A percentile compares a stretch with the other conserved stretches of the same genome.
Evolutionary conservation across 1,284 basidiomycete species (phyloP).

Genomic region (Schizophyllum amplum): DNA sequence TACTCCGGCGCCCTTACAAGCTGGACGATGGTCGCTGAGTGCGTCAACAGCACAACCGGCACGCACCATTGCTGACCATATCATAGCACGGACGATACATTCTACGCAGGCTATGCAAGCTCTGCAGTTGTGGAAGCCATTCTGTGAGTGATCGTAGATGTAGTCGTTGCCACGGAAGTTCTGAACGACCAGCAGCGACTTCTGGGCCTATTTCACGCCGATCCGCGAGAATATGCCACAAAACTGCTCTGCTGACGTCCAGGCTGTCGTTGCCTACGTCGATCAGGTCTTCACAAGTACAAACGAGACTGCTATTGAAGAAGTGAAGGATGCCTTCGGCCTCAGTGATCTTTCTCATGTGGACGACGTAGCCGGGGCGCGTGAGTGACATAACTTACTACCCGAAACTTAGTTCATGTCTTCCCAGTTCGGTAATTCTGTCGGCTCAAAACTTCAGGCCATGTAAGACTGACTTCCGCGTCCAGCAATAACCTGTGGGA

Average conservation of each 20-base stretch:
- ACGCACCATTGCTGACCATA: slow-evolving; percentile 1
- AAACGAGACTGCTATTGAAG: slow-evolving; percentile 36
- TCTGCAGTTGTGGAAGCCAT: slow-evolving; percentile 68
- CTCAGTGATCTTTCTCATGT: slow-evolving; percentile 47
- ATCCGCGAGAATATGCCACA: slow-evolving; percentile 59
- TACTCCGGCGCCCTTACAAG: slow-evolving; percentile 59
- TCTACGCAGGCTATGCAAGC: slow-evolving; percentile 62
- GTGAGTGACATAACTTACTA: slow-evolving; percentile 23
- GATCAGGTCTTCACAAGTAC: slow-evolving; percentile 45
- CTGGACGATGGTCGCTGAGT: slow-evolving; percentile 71
- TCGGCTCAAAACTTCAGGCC: no score
- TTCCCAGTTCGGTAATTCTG: not conserved
- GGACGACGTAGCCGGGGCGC: slow-evolving; percentile 58
- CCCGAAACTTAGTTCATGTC: not conserved
- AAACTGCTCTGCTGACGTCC: slow-evolving; percentile 67
- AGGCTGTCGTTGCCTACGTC: slow-evolving; percentile 55
- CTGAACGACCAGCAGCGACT: no score
- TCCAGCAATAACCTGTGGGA: slow-evolving; percentile 56
- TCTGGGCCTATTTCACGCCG: slow-evolving; percentile 67
- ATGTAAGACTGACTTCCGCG: no score
- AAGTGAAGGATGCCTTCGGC: slow-evolving; percentile 50
- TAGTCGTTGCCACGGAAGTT: no score
- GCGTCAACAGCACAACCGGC: slow-evolving; percentile 15
- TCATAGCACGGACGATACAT: slow-evolving; percentile 53
- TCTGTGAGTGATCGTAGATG: no score